A percentile compares a stretch with the other conserved stretches of the same genome.
phyloP scores from a whole-genome alignment of 225 moss, liverwort and hornwort genomes.

The Marchantia polymorpha region DNA sequence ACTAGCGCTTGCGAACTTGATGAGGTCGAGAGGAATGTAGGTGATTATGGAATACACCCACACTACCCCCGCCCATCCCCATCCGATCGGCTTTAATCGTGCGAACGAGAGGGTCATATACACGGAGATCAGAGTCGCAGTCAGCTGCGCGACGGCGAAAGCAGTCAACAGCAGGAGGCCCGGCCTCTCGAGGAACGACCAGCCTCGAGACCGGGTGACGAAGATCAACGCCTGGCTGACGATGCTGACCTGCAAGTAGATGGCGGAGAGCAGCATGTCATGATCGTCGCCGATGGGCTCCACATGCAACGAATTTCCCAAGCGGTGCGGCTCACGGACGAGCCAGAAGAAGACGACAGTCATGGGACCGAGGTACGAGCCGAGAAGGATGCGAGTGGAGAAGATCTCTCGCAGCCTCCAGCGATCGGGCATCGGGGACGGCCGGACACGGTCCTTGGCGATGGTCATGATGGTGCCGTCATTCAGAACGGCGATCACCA shows the following conservation, averaged over 20 bases:
- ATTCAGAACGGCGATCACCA: constrained; percentile 29
- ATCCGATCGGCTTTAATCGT: constrained; percentile 3
- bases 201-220: constrained; percentile 15
- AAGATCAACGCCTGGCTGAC: constrained; percentile 32
- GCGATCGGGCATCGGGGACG: constrained; percentile 34
- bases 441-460: constrained; percentile 32
- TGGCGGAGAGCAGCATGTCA: not conserved
- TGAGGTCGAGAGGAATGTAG: constrained; percentile 23
- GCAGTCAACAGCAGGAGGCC: constrained; percentile 4
- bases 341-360: constrained; percentile 32
- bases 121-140: constrained; percentile 16
- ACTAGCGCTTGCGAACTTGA: constrained; percentile 14
- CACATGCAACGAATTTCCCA: not conserved
- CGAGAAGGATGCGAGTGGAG: constrained; percentile 22
- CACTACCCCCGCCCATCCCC: constrained; percentile 29
- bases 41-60: constrained; percentile 24
- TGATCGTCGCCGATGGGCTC: not conserved
- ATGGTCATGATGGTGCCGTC: constrained; percentile 43
- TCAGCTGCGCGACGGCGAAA: constrained; percentile 20
- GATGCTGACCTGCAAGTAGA: constrained; percentile 36
- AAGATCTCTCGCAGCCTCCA: constrained; percentile 38
- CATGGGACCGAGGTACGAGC: constrained; percentile 27
- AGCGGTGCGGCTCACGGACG: not conserved
- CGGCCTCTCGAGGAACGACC: constrained; percentile 18
- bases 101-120: constrained; percentile 13